These are phyloP conservation scores for Biscogniauxia sp. DNA, from an alignment of 2,329 filamentous ascomycete species.

Conservation along the genomic window DNA sequence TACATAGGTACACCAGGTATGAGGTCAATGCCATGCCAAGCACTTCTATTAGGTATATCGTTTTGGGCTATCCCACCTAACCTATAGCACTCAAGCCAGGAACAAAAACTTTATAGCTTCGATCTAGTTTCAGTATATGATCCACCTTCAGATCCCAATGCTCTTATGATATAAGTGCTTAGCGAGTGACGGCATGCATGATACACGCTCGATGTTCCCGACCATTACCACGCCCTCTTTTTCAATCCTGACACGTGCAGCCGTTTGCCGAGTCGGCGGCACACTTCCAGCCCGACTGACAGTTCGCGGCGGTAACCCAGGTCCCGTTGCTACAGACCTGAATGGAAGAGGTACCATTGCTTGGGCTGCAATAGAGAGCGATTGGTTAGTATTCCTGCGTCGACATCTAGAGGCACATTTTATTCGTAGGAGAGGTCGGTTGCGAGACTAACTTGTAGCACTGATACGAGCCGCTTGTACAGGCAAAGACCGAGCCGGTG, in stretches of 20 bases:
- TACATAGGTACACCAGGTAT: too few relatives aligned
- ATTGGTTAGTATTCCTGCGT: not conserved
- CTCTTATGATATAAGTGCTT: too few relatives aligned
- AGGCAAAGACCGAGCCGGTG: constrained; percentile 2
- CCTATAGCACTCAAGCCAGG: too few relatives aligned
- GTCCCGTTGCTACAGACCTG: constrained; percentile 3
- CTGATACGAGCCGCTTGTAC: constrained; percentile 4
- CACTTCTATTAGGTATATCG: too few relatives aligned
- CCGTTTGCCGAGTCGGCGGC: constrained; percentile 2
- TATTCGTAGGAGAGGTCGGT: not conserved
- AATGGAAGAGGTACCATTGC: not conserved
- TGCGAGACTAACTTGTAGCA: constrained; percentile 6
- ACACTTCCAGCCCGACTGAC: constrained; percentile 3
- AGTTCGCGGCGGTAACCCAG: constrained; percentile 2
- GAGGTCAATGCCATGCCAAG: too few relatives aligned
- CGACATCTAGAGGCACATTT: not conserved
- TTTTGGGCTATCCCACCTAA: too few relatives aligned
- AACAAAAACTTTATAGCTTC: not conserved
- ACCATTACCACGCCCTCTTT: not conserved
- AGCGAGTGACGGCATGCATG: too few relatives aligned
- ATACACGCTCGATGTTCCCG: too few relatives aligned
- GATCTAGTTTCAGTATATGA: not conserved
- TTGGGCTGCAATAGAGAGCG: not conserved
- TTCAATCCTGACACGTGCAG: constrained; percentile 5
- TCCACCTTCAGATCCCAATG: not conserved